These are phyloP conservation scores for Fraxinus velutina DNA, from an alignment of 305 asterid genomes.

Conservation along the genomic window DNA sequence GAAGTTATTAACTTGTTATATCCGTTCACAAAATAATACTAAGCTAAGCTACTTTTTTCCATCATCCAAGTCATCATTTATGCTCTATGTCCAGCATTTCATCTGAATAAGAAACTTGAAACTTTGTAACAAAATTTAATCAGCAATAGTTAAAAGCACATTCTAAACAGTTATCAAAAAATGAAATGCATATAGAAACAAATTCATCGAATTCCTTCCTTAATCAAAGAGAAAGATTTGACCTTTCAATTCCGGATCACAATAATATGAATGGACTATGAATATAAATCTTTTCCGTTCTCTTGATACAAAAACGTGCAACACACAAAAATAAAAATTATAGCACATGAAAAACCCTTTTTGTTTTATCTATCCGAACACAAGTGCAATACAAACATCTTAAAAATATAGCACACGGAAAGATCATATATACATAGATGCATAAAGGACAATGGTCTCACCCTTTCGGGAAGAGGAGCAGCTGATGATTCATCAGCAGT, in stretches of 20 bases:
- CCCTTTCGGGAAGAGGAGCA: conserved; percentile 70
- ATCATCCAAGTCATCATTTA: not conserved
- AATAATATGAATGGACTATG: conserved; percentile 12
- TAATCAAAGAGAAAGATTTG: conserved; percentile 19
- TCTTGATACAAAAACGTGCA: not conserved
- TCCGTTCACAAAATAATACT: not conserved
- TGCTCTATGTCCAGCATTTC: not conserved
- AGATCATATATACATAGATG: not conserved
- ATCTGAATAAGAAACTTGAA: not conserved
- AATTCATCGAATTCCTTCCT: not conserved
- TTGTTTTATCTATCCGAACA: not conserved
- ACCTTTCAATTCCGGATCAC: conserved; percentile 13
- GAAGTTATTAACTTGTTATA: not conserved
- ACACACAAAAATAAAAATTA: not conserved
- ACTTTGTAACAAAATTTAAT: not conserved
- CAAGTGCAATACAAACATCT: not conserved
- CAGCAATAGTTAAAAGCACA: not conserved
- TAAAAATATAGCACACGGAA: not conserved
- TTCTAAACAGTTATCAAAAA: not conserved
- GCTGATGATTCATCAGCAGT: conserved; percentile 54
- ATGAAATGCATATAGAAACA: conserved; percentile 3
- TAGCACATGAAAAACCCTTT: not conserved
- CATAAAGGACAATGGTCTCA: conserved; percentile 20
- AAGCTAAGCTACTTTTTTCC: not conserved
- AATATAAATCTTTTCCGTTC: not conserved